Base-by-base conservation (phyloP, 495 filamentous ascomycete species). In the Hamigera avellanea region DNA sequence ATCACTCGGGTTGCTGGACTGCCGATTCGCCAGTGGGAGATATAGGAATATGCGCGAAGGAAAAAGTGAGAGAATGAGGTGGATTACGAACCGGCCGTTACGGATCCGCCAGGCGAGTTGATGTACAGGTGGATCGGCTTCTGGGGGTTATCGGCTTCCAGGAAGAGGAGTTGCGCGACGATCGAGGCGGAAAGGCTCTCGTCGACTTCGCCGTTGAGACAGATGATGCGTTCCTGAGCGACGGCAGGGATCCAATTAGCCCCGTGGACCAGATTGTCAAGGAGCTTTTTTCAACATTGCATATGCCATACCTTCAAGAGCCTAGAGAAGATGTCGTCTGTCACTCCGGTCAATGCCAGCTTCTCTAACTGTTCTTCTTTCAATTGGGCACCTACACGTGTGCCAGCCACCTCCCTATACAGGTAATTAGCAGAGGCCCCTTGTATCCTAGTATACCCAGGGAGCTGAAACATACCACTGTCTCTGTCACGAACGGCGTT, bases 61-160 rank as follows among this genome's bases (percentile, higher is more conserved):
- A n/a, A n/a, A n/a, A n/a, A n/a, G n/a, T n/a, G n/a, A n/a, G 14
- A 5, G 3, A 15, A 30, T 30, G 27, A 15, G 27, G 27, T 30
- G 27, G 27, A 15, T 30, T 5, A n/a, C 49, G 21, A 34, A 74
- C 70, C 80, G 0, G 85, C 87, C 36, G 89, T 95, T 26, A 98
- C 91, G n/a, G 81, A 86, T 21, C 91, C 91, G 19, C 91, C 91
- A 2, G 93, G 93, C 0, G 85, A 89, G 60, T 98, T 93, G 60
- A 98, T 96, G 61, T 98, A 98, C 46, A 98, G 82, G 39, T 83
- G 86, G 39, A 98, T 95, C 19, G 86, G 78, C 56, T 94, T 95
- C 41, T 86, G 66, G 5, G 89, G 91, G 60, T 84, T 84, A 49
- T 95, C 91, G 43, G 91, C 91, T 73, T 98, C 91, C 53, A 96